Percentiles rank a stretch among this genome's conserved stretches.
These are phyloP conservation scores for Kodamaea anthophila DNA, from an alignment of 1,139 yeast species.

Conservation along the genomic window DNA sequence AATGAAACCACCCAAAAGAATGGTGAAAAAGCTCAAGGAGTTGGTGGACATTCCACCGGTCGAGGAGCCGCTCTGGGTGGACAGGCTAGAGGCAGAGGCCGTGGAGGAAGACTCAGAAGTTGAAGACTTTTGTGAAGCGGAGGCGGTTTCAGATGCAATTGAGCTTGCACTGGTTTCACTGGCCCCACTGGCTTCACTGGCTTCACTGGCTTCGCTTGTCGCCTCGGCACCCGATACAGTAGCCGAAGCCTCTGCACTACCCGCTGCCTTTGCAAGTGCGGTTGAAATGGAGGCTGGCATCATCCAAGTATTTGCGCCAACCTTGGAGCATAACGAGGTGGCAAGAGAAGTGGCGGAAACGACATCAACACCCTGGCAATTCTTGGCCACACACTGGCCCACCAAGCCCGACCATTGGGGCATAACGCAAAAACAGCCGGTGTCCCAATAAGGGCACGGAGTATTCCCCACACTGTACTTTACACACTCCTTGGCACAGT, in stretches of 20 bases:
- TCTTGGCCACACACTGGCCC: conserved; percentile 39
- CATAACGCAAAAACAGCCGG: conserved; percentile 50
- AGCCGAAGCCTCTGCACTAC: conserved; percentile 7
- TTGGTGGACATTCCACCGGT: conserved; percentile 3
- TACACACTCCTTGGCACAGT: conserved; percentile 42
- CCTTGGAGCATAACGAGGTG: conserved; percentile 33
- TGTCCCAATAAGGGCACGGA: conserved; percentile 51
- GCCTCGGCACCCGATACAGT: conserved; percentile 1
- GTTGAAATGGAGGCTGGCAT: conserved; percentile 37
- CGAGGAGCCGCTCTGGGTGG: not conserved
- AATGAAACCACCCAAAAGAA: conserved; percentile 4
- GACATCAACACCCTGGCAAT: conserved; percentile 37
- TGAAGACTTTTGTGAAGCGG: conserved; percentile 4
- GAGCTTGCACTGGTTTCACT: conserved; percentile 2
- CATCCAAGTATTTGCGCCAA: conserved; percentile 43
- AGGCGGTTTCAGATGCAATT: conserved; percentile 4
- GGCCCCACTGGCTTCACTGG: conserved; percentile 3
- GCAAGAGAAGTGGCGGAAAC: conserved; percentile 35
- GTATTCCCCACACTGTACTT: conserved; percentile 27
- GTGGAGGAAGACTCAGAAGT: conserved; percentile 5
- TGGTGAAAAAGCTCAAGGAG: conserved; percentile 3
- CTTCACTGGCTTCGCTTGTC: conserved; percentile 3
- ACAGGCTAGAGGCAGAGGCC: conserved; percentile 10
- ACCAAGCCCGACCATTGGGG: conserved; percentile 41
- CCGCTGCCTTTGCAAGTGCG: conserved; percentile 28